A percentile compares a stretch with the other conserved stretches of the same genome.
These are phyloP conservation scores for Scenedesmus sp. DNA, from an alignment of 163 green algal species.

Conservation along the genomic window DNA sequence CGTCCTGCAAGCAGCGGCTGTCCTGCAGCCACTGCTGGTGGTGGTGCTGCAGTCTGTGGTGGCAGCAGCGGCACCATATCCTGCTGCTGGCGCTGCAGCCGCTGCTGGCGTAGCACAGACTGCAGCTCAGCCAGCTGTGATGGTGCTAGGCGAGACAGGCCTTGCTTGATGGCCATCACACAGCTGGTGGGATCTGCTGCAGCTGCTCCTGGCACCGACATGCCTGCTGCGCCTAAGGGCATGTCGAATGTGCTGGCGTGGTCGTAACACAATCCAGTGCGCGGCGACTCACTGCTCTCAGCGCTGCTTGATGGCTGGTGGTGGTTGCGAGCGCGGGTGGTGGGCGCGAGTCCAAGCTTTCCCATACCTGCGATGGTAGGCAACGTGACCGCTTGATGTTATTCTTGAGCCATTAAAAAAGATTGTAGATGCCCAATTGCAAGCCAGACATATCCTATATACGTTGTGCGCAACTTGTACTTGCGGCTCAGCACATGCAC, in stretches of 20 bases:
- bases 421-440: too few species aligned
- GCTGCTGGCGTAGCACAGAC: slow-evolving; percentile 27
- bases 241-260: background rate
- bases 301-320: background rate
- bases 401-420: background rate
- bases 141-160: background rate
- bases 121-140: slow-evolving; percentile 43
- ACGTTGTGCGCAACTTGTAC: background rate
- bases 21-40: background rate
- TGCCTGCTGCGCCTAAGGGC: background rate
- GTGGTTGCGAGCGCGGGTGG: background rate
- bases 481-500: background rate
- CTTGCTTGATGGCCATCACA: background rate
- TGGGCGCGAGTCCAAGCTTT: background rate
- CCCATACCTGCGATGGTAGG: background rate
- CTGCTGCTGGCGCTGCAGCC: slow-evolving; percentile 42
- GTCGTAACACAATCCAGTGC: background rate
- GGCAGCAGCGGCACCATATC: background rate
- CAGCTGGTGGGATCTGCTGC: background rate
- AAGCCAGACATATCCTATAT: background rate
- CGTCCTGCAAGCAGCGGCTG: background rate
- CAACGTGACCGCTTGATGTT: background rate
- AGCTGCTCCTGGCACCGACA: background rate
- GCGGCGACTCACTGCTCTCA: background rate
- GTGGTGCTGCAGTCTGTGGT: background rate